A percentile compares a stretch with the other conserved stretches of the same genome.
Conservation (phyloP, 2,329 filamentous ascomycete species). For the Neopestalotiopsis sp. region DNA sequence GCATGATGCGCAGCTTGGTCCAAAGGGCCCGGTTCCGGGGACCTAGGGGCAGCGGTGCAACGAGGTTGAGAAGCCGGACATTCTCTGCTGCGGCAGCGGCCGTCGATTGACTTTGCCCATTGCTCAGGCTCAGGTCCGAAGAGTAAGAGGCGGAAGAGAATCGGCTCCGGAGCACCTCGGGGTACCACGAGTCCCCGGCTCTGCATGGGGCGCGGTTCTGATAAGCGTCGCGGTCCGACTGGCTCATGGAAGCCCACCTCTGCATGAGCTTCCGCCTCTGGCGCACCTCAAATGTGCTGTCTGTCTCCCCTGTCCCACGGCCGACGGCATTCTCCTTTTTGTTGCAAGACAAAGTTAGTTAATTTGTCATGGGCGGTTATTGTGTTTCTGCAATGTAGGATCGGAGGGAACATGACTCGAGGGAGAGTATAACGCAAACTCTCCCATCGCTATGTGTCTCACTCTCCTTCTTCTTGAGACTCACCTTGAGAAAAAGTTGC, state of each 20-base stretch:
- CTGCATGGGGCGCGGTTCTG: slow-evolving; percentile 5
- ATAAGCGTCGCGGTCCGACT: slow-evolving; percentile 7
- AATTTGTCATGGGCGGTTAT: too few species aligned
- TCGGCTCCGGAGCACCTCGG: background rate
- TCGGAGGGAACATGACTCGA: background rate
- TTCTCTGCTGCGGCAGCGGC: background rate
- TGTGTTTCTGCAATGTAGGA: too few species aligned
- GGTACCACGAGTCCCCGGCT: slow-evolving; percentile 6
- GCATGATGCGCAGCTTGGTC: slow-evolving; percentile 11
- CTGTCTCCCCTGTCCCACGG: background rate
- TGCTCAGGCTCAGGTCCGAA: too few species aligned
- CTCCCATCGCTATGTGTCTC: too few species aligned
- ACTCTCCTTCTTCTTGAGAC: too few species aligned
- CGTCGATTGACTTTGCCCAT: too few species aligned
- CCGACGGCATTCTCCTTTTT: background rate
- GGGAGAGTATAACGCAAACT: background rate
- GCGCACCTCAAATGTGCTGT: background rate
- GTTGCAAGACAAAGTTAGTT: background rate
- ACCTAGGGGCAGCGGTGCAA: background rate
- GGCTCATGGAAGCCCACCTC: slow-evolving; percentile 5
- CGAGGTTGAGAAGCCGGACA: background rate
- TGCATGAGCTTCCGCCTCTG: slow-evolving; percentile 1
- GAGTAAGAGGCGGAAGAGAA: too few species aligned
- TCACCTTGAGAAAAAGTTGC: slow-evolving; percentile 9
- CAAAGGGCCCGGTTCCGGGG: slow-evolving; percentile 2